Evolutionary conservation across 306 rosid genomes (phyloP).

Genomic region (Castanospermum australe): DNA sequence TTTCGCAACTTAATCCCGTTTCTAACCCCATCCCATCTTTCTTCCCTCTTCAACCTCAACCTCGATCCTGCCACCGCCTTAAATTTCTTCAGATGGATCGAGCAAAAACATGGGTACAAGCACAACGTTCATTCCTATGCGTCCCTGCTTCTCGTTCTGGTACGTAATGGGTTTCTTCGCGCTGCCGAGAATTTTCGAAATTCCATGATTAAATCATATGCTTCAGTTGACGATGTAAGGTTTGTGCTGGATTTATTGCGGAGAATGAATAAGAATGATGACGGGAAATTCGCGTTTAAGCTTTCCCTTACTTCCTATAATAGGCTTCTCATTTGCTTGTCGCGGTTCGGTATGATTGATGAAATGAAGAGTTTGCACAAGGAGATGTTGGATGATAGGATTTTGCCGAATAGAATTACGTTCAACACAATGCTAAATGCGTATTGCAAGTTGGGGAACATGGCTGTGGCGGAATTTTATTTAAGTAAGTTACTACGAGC

Average conservation of each 20-base stretch:
- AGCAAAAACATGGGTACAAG: slow-evolving; percentile 35
- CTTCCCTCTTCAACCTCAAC: slow-evolving; percentile 52
- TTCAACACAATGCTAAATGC: slow-evolving; percentile 70
- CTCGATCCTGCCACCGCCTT: slow-evolving; percentile 66
- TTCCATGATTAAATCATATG: slow-evolving; percentile 58
- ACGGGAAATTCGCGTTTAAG: slow-evolving; percentile 33
- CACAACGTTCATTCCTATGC: slow-evolving; percentile 55
- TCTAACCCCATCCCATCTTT: slow-evolving; percentile 55
- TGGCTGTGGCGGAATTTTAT: slow-evolving; percentile 48
- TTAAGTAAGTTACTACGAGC: slow-evolving; percentile 47
- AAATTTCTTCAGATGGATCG: slow-evolving; percentile 69
- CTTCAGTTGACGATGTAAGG: slow-evolving; percentile 37
- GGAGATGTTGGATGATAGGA: slow-evolving; percentile 54
- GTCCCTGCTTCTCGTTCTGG: slow-evolving; percentile 53
- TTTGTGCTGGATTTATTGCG: slow-evolving; percentile 53
- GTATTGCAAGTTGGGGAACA: slow-evolving; percentile 68
- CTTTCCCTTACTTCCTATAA: slow-evolving; percentile 68
- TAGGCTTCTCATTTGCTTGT: slow-evolving; percentile 53
- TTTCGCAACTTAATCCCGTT: slow-evolving; percentile 46
- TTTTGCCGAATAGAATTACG: slow-evolving; percentile 54
- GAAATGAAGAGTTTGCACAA: slow-evolving; percentile 54
- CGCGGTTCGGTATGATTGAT: slow-evolving; percentile 45
- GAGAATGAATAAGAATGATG: slow-evolving; percentile 34
- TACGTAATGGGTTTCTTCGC: slow-evolving; percentile 46
- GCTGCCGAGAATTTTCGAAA: slow-evolving; percentile 64